Base-by-base conservation (phyloP, 2,329 filamentous ascomycete genomes). In the Zalaria sp. region DNA sequence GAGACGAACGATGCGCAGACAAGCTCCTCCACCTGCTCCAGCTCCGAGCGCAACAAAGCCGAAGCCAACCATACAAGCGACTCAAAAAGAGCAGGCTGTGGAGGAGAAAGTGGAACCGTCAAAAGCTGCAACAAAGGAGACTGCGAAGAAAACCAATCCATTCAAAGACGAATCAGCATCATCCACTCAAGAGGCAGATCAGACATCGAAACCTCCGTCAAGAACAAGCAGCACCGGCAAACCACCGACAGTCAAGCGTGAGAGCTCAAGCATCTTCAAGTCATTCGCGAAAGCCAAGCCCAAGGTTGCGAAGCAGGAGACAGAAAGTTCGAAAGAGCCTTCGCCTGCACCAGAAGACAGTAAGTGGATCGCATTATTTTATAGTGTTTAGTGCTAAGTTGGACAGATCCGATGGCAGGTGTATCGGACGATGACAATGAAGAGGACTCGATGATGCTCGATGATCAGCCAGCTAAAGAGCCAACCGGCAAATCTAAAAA, bases 261-360 rank as follows among this genome's bases (percentile, higher is more conserved):
- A 74, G 41, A 68, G 65, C 10, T 75, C 79, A 3, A 73, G 75
- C 45, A 75, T 93, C 26, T 86, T 91, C 69, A 79, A 81, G 46
- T 82, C 84, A 0, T 93, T 93, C 57, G 82, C 83, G 9, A 84
- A 53, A 34, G 59, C 69, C 2, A 79, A 78, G 51, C 66, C 78
- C 4, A 84, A 65, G 45, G 50, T 51, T 49, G 49, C 69, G 62
- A 54, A 61, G 51, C 48, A 67, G 56, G 57, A 58, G 3, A 58
- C 63, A 9, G 53, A 55, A 35, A 59, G 49, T 37, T 63, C 62
- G 4, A 52, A 53, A 6, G 58, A 57, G 38, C 51, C 62, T 31
- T 61, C 64, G 2, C 57, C 65, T 27, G 53, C 54, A 29, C 47
- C 52, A 25, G 34, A 43, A 27, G 42, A 43, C 27, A 38, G 43